Base-by-base conservation (phyloP, 768 basidiomycete species). In the Paxillus rubicundulus region DNA sequence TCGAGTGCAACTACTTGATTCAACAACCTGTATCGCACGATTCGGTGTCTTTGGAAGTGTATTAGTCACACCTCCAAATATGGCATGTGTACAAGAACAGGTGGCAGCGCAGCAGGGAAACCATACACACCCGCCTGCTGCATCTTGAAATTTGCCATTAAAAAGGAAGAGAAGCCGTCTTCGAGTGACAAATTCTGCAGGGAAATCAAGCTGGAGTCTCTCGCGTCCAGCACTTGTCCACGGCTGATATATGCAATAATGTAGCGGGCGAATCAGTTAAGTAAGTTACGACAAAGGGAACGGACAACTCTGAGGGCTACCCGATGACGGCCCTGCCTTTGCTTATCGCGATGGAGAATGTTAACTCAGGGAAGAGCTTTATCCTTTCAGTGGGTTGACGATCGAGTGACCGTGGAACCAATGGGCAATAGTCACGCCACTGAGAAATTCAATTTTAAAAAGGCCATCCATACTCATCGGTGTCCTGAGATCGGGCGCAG, bases 401-500 rank as follows among this genome's bases (percentile, higher is more conserved):
- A 52, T 52, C 37, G 53, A 38, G 47, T 24, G n/a, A 21, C 13
- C 27, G 13, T 33, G 33, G 13, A 13, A 12, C 57, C 42, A 39
- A 53, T 30, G 2, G 44, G 21, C 24, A 16, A 27, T 8, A 50
- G 55, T 58, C 55, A 21, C 37, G 45, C 24, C 37, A 43, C 24
- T 45, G 38, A 33, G 47, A 51, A 49, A 24, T 28, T 45, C 59
- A 49, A 64, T 55, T 52, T 50, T 58, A 55, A 46, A 38, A 51
- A 46, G 44, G 27, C 38, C 46, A 62, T 54, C 53, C 43, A 32
- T 32, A 43, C 50, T 44, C 43, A 62, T 54, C 53, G 45, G 36
- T 32, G 45, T 52, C 46, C 45, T 59, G 38, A 55, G 50, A 68
- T 66, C 66, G 61, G 64, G 49, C 67, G 64, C 53, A 68, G 66